Evolutionary conservation across 441 rosid species (phyloP).

Genomic region (Populus trichocarpa): DNA sequence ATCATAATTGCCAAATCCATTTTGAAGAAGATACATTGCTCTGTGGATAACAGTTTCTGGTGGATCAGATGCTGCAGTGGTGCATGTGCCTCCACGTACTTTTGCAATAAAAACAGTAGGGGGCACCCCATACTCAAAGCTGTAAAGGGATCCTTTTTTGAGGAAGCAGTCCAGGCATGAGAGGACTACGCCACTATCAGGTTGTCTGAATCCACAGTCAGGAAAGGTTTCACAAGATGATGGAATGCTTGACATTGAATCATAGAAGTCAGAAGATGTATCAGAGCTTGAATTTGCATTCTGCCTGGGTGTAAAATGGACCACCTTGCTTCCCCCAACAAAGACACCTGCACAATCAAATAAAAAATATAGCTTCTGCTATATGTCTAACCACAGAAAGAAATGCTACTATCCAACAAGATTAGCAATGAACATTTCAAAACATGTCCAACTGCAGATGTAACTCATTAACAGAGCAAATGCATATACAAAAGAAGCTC

Average conservation of each 20-base stretch:
- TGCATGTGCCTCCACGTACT: constrained; percentile 92
- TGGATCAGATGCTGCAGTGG: constrained; percentile 70
- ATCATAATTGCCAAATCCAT: constrained; percentile 94
- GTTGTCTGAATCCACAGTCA: constrained; percentile 92
- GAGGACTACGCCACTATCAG: constrained; percentile 79
- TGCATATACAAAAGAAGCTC: background rate
- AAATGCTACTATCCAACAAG: background rate
- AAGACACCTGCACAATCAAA: constrained; percentile 57
- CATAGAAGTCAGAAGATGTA: constrained; percentile 37
- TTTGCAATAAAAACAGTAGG: constrained; percentile 78
- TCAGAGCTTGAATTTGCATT: constrained; percentile 35
- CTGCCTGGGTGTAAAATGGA: constrained; percentile 77
- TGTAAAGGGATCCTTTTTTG: constrained; percentile 62
- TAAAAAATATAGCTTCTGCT: constrained; percentile 10
- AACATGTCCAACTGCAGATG: no score
- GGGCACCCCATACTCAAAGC: constrained; percentile 78
- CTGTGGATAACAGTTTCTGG: constrained; percentile 64
- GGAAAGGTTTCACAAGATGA: constrained; percentile 75
- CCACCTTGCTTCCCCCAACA: constrained; percentile 98
- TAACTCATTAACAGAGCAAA: background rate
- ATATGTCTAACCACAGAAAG: background rate
- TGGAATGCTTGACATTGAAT: constrained; percentile 32
- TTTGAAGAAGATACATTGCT: constrained; percentile 96
- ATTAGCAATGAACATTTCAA: background rate
- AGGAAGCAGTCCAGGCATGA: constrained; percentile 93